A percentile compares a stretch with the other conserved stretches of the same genome.
Conservation (phyloP, 176 grass and related monocot species). For the Raddia distichophylla region DNA sequence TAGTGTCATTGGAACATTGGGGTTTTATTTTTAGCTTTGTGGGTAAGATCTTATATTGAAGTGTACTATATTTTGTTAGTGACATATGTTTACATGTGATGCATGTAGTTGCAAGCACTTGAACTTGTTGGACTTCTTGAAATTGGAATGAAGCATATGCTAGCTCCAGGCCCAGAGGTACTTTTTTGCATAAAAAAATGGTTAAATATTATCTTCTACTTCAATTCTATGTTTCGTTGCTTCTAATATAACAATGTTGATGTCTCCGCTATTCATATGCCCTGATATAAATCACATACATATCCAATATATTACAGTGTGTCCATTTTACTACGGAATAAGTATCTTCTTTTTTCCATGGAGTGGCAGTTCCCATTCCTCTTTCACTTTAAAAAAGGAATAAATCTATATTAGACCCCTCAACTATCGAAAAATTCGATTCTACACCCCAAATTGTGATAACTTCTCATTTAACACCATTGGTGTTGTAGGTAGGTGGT, state of each 20-base stretch:
- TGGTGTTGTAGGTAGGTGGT: no score
- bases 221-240: background rate
- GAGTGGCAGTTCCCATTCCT: no score
- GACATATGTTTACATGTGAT: constrained; percentile 20
- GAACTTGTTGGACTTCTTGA: constrained; percentile 67
- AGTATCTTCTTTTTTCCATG: no score
- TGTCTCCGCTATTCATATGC: constrained; percentile 32
- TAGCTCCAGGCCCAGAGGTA: constrained; percentile 52
- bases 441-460: no score
- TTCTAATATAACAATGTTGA: constrained; percentile 34
- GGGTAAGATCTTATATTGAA: background rate
- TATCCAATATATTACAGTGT: constrained; percentile 26
- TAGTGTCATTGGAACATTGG: background rate
- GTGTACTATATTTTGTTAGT: constrained; percentile 22
- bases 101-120: constrained; percentile 70
- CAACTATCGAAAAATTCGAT: no score
- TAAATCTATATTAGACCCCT: no score
- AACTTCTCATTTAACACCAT: no score
- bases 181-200: constrained; percentile 26
- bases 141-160: constrained; percentile 41
- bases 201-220: constrained; percentile 13
- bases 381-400: no score
- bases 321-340: background rate
- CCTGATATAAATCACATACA: constrained; percentile 17
- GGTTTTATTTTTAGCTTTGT: background rate